Percentiles rank a stretch among this genome's conserved stretches.
These are phyloP conservation scores for Lactarius trivialis DNA, from an alignment of 768 basidiomycete genomes.

Conservation along the genomic window DNA sequence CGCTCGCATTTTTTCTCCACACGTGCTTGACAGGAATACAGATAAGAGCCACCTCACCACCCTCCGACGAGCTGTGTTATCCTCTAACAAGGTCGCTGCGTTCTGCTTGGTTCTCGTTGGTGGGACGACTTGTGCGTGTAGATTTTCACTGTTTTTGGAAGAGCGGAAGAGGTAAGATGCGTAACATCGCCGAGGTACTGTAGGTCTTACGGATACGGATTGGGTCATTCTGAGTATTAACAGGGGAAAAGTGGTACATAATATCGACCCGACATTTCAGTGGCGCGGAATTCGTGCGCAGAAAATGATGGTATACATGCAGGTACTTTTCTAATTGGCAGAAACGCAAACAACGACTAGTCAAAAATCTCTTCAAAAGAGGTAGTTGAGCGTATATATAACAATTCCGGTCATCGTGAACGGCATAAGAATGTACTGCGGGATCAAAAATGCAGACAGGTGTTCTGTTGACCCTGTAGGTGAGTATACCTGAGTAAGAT, in stretches of 20 bases:
- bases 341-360: background rate
- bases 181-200: background rate
- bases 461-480: constrained; percentile 59
- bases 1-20: too few relatives aligned
- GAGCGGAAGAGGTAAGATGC: background rate
- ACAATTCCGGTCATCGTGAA: constrained; percentile 21
- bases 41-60: background rate
- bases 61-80: background rate
- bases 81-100: background rate
- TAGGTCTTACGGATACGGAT: background rate
- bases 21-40: background rate
- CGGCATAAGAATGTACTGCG: constrained; percentile 31
- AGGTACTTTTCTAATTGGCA: background rate
- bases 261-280: background rate
- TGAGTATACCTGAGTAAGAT: constrained; percentile 59
- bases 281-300: background rate
- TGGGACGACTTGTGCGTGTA: background rate
- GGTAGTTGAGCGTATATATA: constrained; percentile 17
- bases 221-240: too few relatives aligned
- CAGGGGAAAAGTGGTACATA: too few relatives aligned
- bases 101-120: background rate
- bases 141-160: background rate
- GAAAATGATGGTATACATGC: background rate
- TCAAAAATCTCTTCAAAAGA: constrained; percentile 10
- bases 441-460: constrained; percentile 55